phyloP scores from a whole-genome alignment of 495 filamentous ascomycete species.

The Trichoderma erinaceum region DNA sequence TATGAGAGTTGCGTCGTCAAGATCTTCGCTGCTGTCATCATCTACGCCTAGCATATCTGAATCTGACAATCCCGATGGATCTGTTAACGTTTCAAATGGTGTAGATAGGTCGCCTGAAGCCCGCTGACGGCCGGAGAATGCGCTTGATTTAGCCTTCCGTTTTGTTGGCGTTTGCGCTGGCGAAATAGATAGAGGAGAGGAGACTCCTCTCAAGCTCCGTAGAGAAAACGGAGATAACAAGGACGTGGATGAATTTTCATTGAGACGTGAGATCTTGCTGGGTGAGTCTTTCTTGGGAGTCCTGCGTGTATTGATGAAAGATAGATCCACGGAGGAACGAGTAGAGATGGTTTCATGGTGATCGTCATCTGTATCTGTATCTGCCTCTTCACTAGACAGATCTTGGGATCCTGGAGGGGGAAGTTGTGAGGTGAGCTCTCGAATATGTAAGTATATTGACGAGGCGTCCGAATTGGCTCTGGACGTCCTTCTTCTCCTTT shows the following conservation, averaged over 20 bases:
- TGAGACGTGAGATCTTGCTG: neutral
- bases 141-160: neutral
- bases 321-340: neutral
- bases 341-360: neutral
- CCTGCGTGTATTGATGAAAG: neutral
- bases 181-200: neutral
- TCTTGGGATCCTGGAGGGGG: neutral
- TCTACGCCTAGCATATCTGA: neutral
- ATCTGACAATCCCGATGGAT: neutral
- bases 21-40: neutral
- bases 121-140: neutral
- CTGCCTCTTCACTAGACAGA: neutral
- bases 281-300: neutral
- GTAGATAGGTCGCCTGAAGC: neutral
- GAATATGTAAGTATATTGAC: neutral
- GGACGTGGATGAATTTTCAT: neutral
- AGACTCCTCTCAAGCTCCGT: neutral
- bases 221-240: neutral
- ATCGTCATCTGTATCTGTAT: neutral
- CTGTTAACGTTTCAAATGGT: neutral
- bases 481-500: conserved; percentile 15
- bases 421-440: conserved; percentile 2
- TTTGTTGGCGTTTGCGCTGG: conserved; percentile 1
- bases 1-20: neutral
- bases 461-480: conserved; percentile 8